phyloP scores from a whole-genome alignment of 2,329 filamentous ascomycete genomes.

The Ceratocystis albifundus region DNA sequence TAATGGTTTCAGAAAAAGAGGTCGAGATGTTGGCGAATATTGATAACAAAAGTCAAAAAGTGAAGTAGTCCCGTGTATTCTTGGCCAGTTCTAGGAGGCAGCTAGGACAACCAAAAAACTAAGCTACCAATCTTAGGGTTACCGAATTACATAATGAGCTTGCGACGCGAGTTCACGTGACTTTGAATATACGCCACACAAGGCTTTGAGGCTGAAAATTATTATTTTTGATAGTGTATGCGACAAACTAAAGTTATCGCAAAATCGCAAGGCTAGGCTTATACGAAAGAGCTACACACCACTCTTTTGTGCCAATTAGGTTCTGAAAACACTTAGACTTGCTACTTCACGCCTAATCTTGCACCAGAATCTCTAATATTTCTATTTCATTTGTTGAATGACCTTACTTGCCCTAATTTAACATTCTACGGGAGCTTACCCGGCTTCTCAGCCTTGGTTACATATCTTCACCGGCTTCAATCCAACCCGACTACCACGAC shows the following conservation, averaged over 20 bases:
- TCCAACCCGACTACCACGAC: slow-evolving; percentile 2
- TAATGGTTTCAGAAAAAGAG: too few relatives aligned
- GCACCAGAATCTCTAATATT: background rate
- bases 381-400: slow-evolving; percentile 18
- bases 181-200: slow-evolving; percentile 19
- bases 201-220: slow-evolving; percentile 22
- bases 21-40: too few relatives aligned
- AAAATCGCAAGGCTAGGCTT: slow-evolving; percentile 20
- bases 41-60: too few relatives aligned
- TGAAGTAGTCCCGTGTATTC: too few relatives aligned
- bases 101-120: too few relatives aligned
- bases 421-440: slow-evolving; percentile 20
- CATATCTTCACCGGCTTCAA: slow-evolving; percentile 14
- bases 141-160: too few relatives aligned
- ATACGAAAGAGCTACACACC: slow-evolving; percentile 13
- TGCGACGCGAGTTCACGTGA: slow-evolving; percentile 21
- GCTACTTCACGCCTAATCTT: background rate
- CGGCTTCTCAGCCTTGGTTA: slow-evolving; percentile 17
- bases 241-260: slow-evolving; percentile 14
- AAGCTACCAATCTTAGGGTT: background rate
- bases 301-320: slow-evolving; percentile 20
- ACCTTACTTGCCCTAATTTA: slow-evolving; percentile 11
- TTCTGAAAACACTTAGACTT: slow-evolving; percentile 2
- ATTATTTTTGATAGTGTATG: slow-evolving; percentile 21
- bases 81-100: too few relatives aligned